Evolutionary conservation across 169 alveolate genomes (phyloP).

Genomic region (Plasmodium ovale): DNA sequence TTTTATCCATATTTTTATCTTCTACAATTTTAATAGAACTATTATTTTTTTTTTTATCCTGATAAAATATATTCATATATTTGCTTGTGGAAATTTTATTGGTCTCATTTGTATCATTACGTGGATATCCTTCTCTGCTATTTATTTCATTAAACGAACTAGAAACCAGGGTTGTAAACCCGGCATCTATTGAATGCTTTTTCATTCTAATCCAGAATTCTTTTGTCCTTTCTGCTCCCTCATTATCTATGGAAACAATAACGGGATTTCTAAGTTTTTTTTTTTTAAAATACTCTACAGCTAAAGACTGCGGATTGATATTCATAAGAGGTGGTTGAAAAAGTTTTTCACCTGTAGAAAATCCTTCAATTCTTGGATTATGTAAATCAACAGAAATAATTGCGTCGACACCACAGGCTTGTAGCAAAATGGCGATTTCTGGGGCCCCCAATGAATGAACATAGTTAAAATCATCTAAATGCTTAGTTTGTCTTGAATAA

Average conservation of each 20-base stretch:
- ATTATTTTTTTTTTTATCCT: constrained; percentile 42
- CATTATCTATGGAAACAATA: constrained; percentile 87
- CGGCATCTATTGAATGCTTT: constrained; percentile 77
- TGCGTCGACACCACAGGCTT: constrained; percentile 85
- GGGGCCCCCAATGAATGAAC: constrained; percentile 68
- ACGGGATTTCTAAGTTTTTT: constrained; percentile 79
- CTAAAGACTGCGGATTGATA: constrained; percentile 83
- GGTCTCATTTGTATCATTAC: constrained; percentile 26
- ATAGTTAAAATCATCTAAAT: constrained; percentile 40
- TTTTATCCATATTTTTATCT: constrained; percentile 81
- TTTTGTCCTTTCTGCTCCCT: constrained; percentile 86
- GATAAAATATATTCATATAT: constrained; percentile 18
- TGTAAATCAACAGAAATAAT: constrained; percentile 87
- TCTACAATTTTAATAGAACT: constrained; percentile 5
- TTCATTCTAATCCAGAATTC: constrained; percentile 81
- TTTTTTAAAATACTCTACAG: constrained; percentile 80
- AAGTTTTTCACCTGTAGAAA: constrained; percentile 71
- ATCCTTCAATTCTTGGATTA: constrained; percentile 84
- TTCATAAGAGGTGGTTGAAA: constrained; percentile 82
- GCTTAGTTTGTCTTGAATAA: constrained; percentile 87
- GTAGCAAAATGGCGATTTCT: constrained; percentile 76
- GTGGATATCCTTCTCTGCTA: constrained; percentile 69
- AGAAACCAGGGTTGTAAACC: constrained; percentile 79
- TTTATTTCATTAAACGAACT: constrained; percentile 38
- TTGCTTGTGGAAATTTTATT: constrained; percentile 12